phyloP scores from a whole-genome alignment of 352 stramenopile genomes.

The Globisporangium alternatum region DNA sequence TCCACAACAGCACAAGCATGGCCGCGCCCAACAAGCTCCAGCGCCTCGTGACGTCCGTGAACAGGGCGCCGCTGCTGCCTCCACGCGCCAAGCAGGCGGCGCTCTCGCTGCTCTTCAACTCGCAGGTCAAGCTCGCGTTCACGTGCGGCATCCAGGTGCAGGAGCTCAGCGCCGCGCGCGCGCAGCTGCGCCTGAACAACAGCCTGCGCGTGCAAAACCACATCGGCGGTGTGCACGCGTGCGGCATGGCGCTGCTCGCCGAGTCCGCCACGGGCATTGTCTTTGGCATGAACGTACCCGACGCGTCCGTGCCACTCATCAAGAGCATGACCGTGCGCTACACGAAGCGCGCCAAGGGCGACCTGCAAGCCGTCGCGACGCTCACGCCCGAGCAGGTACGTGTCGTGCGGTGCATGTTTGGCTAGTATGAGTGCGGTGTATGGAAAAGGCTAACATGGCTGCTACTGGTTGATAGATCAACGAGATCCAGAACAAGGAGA shows the following conservation, averaged over 20 bases:
- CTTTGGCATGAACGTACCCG: conserved; percentile 84
- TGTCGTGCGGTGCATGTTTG: background rate
- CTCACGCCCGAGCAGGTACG: conserved; percentile 64
- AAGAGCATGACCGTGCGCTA: conserved; percentile 86
- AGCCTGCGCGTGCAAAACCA: conserved; percentile 82
- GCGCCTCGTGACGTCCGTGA: conserved; percentile 52
- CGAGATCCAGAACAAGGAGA: conserved; percentile 65
- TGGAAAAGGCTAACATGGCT: background rate
- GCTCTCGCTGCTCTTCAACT: conserved; percentile 79
- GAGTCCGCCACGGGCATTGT: conserved; percentile 84
- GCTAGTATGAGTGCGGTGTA: background rate
- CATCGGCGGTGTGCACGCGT: conserved; percentile 85
- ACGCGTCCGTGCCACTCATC: conserved; percentile 75
- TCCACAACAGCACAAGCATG: conserved; percentile 12
- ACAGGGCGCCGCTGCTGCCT: conserved; percentile 34
- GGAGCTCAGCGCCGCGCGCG: conserved; percentile 40
- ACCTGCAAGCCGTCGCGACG: conserved; percentile 64
- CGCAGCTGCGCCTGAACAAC: conserved; percentile 71
- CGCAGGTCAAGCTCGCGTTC: conserved; percentile 80
- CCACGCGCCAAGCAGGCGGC: conserved; percentile 38
- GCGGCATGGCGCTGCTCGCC: conserved; percentile 79
- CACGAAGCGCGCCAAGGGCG: conserved; percentile 64
- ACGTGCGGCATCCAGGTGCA: conserved; percentile 76
- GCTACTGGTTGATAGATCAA: conserved; percentile 23
- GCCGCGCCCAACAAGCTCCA: conserved; percentile 53